Base-by-base conservation (phyloP, 768 basidiomycete species). In the Collybia sp. region DNA sequence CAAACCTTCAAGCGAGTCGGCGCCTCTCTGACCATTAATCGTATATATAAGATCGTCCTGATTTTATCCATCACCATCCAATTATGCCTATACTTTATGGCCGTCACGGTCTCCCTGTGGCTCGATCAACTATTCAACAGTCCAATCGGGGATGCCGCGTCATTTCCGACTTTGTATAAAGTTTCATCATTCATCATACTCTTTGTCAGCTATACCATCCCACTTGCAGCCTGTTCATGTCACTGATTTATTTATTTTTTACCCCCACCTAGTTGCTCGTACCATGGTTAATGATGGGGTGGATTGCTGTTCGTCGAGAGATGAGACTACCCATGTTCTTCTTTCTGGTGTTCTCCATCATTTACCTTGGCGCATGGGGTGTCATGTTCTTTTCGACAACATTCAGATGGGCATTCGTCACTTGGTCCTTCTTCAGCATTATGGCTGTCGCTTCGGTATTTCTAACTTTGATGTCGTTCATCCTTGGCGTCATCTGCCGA, bases 1-100 rank as follows among this genome's bases (percentile, higher is more conserved):
- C 85, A 88, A 63, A 92, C 88, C 0, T 92, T 90, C 75, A 88
- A 88, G 62, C 84, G 87, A 46, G 80, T 90, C 43, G 88, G 88
- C 32, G 87, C 88, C 10, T 86, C 82, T 5, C 65, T 79, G 53
- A 72, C 71, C 10, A 88, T 91, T 64, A 86, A 85, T 61, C 76
- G 81, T 31, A 62, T 86, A 49, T 91, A 91, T 71, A 85, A 80
- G 61, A 66, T 82, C 40, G 82, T 88, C 46, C 72, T 89, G 34
- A 67, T 73, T 12, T 65, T 89, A 46, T 87, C 85, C 5, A 85
- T 86, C 53, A 71, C 76, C 34, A 79, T 89, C 41, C 88, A 89
- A 56, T 66, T 91, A n/a, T 78, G 81, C 17, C 50, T 87, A 38
- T 91, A 89, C 72, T 91, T 90, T 68, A 80, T 90, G 63, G 70